phyloP scores from a whole-genome alignment of 768 basidiomycete genomes.

The Fistulinella prunicolor region DNA sequence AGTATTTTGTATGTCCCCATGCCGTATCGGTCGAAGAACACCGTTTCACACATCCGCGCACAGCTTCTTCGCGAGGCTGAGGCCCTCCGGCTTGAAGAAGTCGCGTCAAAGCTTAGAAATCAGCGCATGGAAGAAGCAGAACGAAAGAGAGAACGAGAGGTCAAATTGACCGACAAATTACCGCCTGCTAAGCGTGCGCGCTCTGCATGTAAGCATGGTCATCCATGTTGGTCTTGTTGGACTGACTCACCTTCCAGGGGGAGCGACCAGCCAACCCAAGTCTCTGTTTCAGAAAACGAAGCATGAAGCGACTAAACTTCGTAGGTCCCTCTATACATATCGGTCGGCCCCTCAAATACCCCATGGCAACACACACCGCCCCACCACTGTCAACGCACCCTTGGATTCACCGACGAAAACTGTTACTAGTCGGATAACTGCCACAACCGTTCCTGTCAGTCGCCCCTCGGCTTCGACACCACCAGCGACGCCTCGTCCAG shows the following conservation, averaged over 20 bases:
- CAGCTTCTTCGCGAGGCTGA: conserved; percentile 60
- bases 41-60: conserved; percentile 9
- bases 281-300: conserved; percentile 76
- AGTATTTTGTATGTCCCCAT: conserved; percentile 55
- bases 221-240: conserved; percentile 1
- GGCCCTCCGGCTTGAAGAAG: conserved; percentile 60
- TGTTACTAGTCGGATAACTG: conserved; percentile 44
- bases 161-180: conserved; percentile 69
- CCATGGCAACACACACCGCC: conserved; percentile 41
- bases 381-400: conserved; percentile 34
- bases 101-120: conserved; percentile 57
- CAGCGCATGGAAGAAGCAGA: conserved; percentile 69
- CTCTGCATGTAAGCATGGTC: conserved; percentile 46
- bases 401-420: conserved; percentile 29
- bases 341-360: conserved; percentile 54
- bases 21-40: background rate
- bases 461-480: conserved; percentile 27
- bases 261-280: conserved; percentile 47
- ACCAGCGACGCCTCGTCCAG: conserved; percentile 24
- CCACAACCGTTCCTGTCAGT: conserved; percentile 46
- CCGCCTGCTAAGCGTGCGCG: conserved; percentile 65
- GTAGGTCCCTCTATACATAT: conserved; percentile 55
- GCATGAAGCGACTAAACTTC: conserved; percentile 64
- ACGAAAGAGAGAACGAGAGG: conserved; percentile 72
- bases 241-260: conserved; percentile 34